phyloP scores from a whole-genome alignment of 306 rosid genomes.

The Fragaria iinumae region DNA sequence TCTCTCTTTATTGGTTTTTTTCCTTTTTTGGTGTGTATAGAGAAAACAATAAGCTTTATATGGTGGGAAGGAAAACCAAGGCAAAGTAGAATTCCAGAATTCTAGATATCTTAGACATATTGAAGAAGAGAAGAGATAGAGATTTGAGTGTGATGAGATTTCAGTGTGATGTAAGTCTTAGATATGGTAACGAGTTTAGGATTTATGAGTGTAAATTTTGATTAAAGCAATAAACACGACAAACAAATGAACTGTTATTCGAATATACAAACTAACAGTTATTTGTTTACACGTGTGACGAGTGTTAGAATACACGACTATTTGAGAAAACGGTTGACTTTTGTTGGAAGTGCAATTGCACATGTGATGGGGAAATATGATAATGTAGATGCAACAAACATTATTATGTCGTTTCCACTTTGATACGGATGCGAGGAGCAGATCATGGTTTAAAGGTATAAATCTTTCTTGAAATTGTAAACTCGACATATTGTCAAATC shows the following conservation, averaged over 20 bases:
- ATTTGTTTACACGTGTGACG: not conserved
- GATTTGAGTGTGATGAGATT: not conserved
- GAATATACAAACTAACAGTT: not conserved
- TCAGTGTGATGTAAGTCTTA: not conserved
- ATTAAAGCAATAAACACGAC: not conserved
- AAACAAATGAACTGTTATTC: not conserved
- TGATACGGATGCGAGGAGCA: not conserved
- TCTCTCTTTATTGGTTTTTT: not conserved
- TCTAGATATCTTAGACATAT: not conserved
- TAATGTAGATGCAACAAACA: not conserved
- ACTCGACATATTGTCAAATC: not conserved
- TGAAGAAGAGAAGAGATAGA: not conserved
- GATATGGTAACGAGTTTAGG: not conserved
- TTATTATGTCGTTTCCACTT: not conserved
- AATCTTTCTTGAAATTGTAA: not conserved
- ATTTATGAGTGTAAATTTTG: too few relatives aligned
- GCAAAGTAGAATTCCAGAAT: not conserved
- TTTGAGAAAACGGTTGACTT: accelerated
- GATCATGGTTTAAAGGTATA: not conserved
- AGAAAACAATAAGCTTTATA: not conserved
- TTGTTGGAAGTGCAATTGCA: not conserved
- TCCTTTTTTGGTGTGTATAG: not conserved
- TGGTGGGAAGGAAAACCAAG: not conserved
- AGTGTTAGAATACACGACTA: not conserved
- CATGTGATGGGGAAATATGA: too few relatives aligned